Evolutionary conservation across 768 basidiomycete species (phyloP).

Genomic region (Mrakia hoshinonis): DNA sequence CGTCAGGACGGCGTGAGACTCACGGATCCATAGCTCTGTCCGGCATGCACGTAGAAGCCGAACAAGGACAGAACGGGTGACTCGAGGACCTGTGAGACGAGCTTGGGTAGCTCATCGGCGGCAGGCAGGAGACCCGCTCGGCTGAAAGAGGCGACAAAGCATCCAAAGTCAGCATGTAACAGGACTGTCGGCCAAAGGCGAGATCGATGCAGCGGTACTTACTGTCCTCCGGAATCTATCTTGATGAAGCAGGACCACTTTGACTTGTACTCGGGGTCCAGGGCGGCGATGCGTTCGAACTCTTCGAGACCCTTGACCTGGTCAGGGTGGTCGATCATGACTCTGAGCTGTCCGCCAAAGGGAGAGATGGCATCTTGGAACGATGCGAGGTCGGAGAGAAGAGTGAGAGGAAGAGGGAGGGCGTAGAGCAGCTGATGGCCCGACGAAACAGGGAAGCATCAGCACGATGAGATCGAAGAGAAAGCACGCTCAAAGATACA

Average conservation of each 20-base stretch:
- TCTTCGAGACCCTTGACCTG: conserved; percentile 60
- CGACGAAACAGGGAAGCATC: too few relatives aligned
- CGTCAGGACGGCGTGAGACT: conserved; percentile 41
- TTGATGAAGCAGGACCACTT: conserved; percentile 75
- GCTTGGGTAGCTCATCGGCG: conserved; percentile 50
- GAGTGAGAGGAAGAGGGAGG: conserved; percentile 54
- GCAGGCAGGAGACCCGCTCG: conserved; percentile 49
- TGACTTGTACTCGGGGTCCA: conserved; percentile 40
- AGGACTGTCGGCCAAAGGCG: conserved; percentile 33
- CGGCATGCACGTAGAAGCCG: conserved; percentile 76
- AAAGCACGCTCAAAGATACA: not conserved
- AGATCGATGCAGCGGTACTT: conserved; percentile 34
- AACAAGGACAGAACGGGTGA: conserved; percentile 57
- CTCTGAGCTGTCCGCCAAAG: conserved; percentile 44
- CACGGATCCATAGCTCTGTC: conserved; percentile 67
- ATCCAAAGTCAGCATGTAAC: not conserved
- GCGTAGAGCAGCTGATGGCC: conserved; percentile 81
- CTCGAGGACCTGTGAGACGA: conserved; percentile 50
- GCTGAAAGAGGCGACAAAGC: not conserved
- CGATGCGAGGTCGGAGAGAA: conserved; percentile 11
- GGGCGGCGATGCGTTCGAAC: conserved; percentile 45
- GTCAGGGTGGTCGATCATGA: conserved; percentile 67
- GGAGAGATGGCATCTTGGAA: conserved; percentile 1
- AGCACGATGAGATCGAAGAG: not conserved
- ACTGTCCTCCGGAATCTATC: conserved; percentile 69